Percentiles rank a stretch among this genome's conserved stretches.
phyloP scores from a whole-genome alignment of 257 asterid species.

The Parsonsia alboflavescens region DNA sequence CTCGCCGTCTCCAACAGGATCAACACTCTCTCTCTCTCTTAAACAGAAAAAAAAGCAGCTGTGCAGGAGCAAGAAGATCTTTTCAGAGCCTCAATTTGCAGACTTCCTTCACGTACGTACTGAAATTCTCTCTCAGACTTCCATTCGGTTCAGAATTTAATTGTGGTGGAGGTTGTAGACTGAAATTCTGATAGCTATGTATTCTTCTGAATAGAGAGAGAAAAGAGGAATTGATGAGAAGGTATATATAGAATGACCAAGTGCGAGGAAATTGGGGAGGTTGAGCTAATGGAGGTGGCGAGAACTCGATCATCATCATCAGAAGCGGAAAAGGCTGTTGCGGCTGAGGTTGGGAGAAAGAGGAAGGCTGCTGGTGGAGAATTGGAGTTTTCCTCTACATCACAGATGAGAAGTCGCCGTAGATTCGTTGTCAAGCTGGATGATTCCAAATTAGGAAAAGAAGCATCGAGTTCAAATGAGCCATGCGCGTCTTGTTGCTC shows the following conservation, averaged over 20 bases:
- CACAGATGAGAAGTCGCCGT: constrained; percentile 42
- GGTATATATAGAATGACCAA: constrained; percentile 21
- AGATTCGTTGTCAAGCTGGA: constrained; percentile 21
- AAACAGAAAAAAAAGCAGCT: constrained; percentile 30
- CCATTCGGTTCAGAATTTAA: constrained; percentile 7
- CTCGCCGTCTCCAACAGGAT: constrained; percentile 8
- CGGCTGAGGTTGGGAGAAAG: constrained; percentile 27
- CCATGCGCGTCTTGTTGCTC: constrained; percentile 39
- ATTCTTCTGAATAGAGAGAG: not conserved
- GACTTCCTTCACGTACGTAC: constrained; percentile 14
- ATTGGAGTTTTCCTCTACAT: constrained; percentile 22
- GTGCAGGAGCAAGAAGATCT: constrained; percentile 30
- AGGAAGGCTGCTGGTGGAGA: constrained; percentile 37
- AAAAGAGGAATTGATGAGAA: constrained; percentile 8
- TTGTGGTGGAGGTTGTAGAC: not conserved
- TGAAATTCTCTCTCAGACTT: constrained; percentile 12
- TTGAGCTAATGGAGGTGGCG: constrained; percentile 18
- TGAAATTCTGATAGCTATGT: not conserved
- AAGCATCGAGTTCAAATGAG: constrained; percentile 22
- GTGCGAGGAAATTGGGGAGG: constrained; percentile 29
- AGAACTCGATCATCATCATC: constrained; percentile 6
- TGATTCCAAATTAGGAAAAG: constrained; percentile 15
- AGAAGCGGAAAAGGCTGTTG: constrained; percentile 12
- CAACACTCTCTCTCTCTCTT: constrained; percentile 35
- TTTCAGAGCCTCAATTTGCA: constrained; percentile 27